These are phyloP conservation scores for Zygnema cylindricum DNA, from an alignment of 139 green algal species.

Conservation along the genomic window DNA sequence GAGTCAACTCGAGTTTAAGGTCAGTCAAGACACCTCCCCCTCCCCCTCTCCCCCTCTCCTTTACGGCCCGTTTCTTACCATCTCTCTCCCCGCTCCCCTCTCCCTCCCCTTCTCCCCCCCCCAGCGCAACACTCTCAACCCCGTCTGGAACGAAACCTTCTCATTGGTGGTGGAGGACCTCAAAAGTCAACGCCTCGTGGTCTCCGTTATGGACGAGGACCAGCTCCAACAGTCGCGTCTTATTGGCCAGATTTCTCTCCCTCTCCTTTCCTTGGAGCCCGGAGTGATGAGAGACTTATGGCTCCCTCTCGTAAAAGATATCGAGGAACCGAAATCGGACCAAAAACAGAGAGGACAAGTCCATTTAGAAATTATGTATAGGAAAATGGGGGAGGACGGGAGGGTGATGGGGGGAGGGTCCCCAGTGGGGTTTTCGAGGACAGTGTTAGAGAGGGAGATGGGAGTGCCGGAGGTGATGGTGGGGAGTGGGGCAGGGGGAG, in stretches of 20 bases:
- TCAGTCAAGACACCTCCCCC: neutral
- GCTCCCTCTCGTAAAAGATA: constrained; percentile 44
- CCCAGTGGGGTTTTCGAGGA: neutral
- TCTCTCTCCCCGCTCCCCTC: constrained; percentile 23
- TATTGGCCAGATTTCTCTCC: constrained; percentile 32
- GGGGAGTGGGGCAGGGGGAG: neutral
- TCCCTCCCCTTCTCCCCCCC: constrained; percentile 16
- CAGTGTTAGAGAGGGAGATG: constrained; percentile 12
- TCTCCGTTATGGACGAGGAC: constrained; percentile 56
- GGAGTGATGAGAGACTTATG: constrained; percentile 2
- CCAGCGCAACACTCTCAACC: constrained; percentile 54
- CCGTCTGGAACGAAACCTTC: constrained; percentile 57
- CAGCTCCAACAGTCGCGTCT: neutral
- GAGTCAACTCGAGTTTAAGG: too few species aligned
- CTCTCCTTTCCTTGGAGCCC: constrained; percentile 1
- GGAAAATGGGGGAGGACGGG: constrained; percentile 19
- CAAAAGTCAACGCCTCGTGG: constrained; percentile 28
- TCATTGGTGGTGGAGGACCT: constrained; percentile 44
- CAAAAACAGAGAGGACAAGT: constrained; percentile 9
- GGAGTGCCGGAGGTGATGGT: neutral
- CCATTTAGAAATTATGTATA: constrained; percentile 55
- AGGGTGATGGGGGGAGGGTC: neutral
- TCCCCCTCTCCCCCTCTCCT: neutral
- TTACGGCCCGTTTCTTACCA: constrained; percentile 12
- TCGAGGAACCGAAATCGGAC: constrained; percentile 41